Percentiles rank a stretch among this genome's conserved stretches.
These are phyloP conservation scores for Suhomyces choctaworum DNA, from an alignment of 1,139 yeast species.

Conservation along the genomic window DNA sequence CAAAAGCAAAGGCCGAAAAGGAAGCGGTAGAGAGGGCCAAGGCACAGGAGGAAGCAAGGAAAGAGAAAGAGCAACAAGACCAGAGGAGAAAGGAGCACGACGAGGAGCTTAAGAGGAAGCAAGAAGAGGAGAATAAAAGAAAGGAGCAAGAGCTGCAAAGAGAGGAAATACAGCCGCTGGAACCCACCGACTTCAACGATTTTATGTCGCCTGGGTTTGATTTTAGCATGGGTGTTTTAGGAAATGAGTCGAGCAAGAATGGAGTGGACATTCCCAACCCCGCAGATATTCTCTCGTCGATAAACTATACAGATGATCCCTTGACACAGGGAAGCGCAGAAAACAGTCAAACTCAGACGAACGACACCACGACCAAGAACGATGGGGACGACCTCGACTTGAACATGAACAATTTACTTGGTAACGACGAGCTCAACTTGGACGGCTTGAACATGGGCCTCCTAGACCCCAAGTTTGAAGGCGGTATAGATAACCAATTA, in stretches of 20 bases:
- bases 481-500: slow-evolving; percentile 19
- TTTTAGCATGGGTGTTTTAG: slow-evolving; percentile 29
- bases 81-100: slow-evolving; percentile 19
- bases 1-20: slow-evolving; percentile 15
- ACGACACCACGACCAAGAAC: slow-evolving; percentile 2
- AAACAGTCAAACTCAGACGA: slow-evolving; percentile 2
- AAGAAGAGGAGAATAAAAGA: slow-evolving; percentile 23
- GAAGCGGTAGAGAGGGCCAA: slow-evolving; percentile 16
- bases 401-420: slow-evolving; percentile 44
- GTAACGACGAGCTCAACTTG: slow-evolving; percentile 44
- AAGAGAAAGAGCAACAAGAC: slow-evolving; percentile 13
- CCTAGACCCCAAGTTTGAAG: slow-evolving; percentile 37
- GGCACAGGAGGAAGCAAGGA: slow-evolving; percentile 15
- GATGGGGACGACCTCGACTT: slow-evolving; percentile 27
- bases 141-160: slow-evolving; percentile 12
- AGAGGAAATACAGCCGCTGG: slow-evolving; percentile 11
- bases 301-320: slow-evolving; percentile 27
- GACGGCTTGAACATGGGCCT: slow-evolving; percentile 48
- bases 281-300: slow-evolving; percentile 39
- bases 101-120: slow-evolving; percentile 21
- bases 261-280: slow-evolving; percentile 37
- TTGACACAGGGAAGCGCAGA: slow-evolving; percentile 8
- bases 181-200: slow-evolving; percentile 16
- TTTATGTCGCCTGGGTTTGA: slow-evolving; percentile 34
- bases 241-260: slow-evolving; percentile 12